Percentiles rank a stretch among this genome's conserved stretches.
These are phyloP conservation scores for Myriangium duriaei DNA, from an alignment of 2,329 filamentous ascomycete genomes.

Conservation along the genomic window DNA sequence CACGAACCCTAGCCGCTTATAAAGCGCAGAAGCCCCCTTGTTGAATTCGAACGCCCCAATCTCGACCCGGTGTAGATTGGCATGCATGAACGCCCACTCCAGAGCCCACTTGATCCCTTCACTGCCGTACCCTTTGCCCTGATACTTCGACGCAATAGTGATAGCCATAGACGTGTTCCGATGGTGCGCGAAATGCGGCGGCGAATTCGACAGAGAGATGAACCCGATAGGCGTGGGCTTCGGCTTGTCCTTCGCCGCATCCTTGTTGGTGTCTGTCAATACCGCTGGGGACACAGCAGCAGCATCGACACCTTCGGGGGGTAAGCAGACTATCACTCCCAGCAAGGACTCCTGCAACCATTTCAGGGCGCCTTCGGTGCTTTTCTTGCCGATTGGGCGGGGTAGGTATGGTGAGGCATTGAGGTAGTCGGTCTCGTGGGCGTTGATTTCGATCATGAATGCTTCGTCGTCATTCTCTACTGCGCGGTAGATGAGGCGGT, in stretches of 20 bases:
- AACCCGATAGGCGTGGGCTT: conserved; percentile 23
- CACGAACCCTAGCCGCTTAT: conserved; percentile 44
- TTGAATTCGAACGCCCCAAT: conserved; percentile 33
- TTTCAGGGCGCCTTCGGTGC: conserved; percentile 20
- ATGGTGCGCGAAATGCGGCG: conserved; percentile 24
- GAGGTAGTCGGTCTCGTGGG: not conserved
- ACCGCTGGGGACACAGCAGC: too few species aligned
- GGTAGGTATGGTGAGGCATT: conserved; percentile 14
- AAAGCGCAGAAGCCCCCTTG: conserved; percentile 29
- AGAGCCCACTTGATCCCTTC: conserved; percentile 37
- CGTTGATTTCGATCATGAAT: conserved; percentile 2
- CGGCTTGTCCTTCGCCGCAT: conserved; percentile 6
- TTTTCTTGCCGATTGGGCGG: conserved; percentile 20
- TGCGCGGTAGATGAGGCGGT: conserved; percentile 26
- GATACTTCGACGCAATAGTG: conserved; percentile 23
- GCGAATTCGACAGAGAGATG: conserved; percentile 12
- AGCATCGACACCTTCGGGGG: conserved; percentile 3
- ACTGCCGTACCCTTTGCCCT: conserved; percentile 32
- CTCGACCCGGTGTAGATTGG: conserved; percentile 32
- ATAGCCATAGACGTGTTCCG: conserved; percentile 31
- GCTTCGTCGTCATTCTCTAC: conserved; percentile 24
- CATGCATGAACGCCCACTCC: conserved; percentile 34
- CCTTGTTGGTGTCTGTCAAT: not conserved
- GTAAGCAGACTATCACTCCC: conserved; percentile 27
- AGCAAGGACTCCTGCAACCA: conserved; percentile 22